Percentiles rank a stretch among this genome's conserved stretches.
Evolutionary conservation across 345 rosid genomes (phyloP).

Genomic region (Ceriops decandra): DNA sequence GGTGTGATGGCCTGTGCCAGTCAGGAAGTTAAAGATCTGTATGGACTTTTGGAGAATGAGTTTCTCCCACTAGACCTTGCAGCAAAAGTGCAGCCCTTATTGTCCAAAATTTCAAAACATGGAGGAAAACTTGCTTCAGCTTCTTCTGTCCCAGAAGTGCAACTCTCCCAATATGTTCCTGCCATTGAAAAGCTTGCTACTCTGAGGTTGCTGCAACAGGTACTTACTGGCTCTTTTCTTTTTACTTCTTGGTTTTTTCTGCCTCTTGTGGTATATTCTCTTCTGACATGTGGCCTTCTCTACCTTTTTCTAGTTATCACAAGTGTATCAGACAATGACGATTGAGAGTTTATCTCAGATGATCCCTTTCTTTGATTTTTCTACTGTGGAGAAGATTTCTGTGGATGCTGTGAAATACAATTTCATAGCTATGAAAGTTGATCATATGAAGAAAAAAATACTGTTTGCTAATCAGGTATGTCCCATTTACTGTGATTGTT

Average conservation of each 20-base stretch:
- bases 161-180: constrained; percentile 73
- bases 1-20: constrained; percentile 91
- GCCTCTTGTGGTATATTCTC: neutral
- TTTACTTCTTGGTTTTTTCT: neutral
- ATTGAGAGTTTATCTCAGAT: constrained; percentile 70
- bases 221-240: constrained; percentile 14
- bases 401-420: constrained; percentile 87
- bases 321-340: constrained; percentile 76
- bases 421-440: constrained; percentile 83
- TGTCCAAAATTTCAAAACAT: constrained; percentile 69
- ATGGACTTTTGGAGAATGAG: constrained; percentile 84
- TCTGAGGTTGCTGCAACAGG: constrained; percentile 91
- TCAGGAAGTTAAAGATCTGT: constrained; percentile 97
- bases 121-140: constrained; percentile 93
- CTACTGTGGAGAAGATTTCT: constrained; percentile 81
- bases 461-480: constrained; percentile 68
- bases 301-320: constrained; percentile 64
- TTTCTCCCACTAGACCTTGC: constrained; percentile 85
- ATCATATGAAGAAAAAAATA: constrained; percentile 73
- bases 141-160: constrained; percentile 87
- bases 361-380: constrained; percentile 84
- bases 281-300: neutral
- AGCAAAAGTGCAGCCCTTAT: constrained; percentile 66
- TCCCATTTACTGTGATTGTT: neutral
- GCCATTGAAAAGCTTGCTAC: constrained; percentile 86